A percentile compares a stretch with the other conserved stretches of the same genome.
Conservation (phyloP, 1,284 basidiomycete species). For the Ustilago bromivora region DNA sequence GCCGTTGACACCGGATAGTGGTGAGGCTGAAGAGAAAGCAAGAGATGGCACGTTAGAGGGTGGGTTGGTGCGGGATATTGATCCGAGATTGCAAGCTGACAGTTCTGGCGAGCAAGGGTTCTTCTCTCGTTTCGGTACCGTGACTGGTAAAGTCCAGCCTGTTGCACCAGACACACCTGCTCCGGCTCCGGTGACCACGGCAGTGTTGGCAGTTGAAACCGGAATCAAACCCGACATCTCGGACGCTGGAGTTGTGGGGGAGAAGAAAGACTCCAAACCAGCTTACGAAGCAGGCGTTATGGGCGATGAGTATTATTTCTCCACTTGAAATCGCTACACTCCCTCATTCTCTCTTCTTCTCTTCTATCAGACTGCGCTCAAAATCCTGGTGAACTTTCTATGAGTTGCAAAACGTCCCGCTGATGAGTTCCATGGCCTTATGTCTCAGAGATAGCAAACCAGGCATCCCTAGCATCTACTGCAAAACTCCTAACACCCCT, state of each 20-base stretch:
- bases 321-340: conserved; percentile 15
- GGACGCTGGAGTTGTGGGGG: neutral
- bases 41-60: neutral
- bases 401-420: neutral
- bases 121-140: conserved; percentile 38
- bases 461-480: conserved; percentile 62
- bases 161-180: neutral
- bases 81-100: conserved; percentile 11
- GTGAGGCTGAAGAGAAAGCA: neutral
- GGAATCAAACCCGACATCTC: neutral
- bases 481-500: conserved; percentile 54
- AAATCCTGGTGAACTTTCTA: too few species aligned
- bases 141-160: conserved; percentile 17
- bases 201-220: neutral
- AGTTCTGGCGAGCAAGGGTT: conserved; percentile 1
- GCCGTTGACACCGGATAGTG: neutral
- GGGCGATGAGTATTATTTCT: conserved; percentile 43
- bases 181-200: neutral
- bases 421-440: neutral
- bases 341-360: neutral
- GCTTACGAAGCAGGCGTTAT: conserved; percentile 4
- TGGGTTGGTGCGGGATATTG: neutral
- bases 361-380: neutral
- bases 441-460: conserved; percentile 48
- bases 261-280: neutral